Evolutionary conservation across 441 rosid genomes (phyloP).

Genomic region (Jatropha multifida): DNA sequence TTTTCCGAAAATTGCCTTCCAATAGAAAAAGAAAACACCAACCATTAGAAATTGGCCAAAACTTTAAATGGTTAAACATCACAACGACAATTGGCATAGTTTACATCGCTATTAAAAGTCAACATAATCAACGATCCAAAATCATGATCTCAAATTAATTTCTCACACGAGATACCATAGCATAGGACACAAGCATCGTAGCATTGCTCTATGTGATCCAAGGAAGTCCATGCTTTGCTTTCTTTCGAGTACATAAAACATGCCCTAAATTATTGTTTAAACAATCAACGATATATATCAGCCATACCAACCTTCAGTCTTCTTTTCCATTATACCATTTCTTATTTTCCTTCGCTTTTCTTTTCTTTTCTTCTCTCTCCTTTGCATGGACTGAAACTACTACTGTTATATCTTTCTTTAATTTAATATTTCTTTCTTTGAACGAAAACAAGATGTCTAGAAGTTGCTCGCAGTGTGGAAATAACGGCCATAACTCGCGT

Average conservation of each 20-base stretch:
- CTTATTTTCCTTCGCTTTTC: neutral
- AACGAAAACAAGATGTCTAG: constrained; percentile 41
- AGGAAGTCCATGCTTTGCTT: neutral
- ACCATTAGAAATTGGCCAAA: constrained; percentile 12
- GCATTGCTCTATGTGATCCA: neutral
- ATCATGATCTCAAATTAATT: neutral
- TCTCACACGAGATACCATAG: neutral
- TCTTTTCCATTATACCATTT: constrained; percentile 30
- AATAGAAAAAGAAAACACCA: constrained; percentile 1
- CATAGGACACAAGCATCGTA: neutral
- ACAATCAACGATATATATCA: neutral
- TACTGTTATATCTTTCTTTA: neutral
- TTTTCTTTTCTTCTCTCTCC: neutral
- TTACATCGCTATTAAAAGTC: constrained; percentile 11
- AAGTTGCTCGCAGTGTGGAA: constrained; percentile 67
- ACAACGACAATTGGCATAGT: constrained; percentile 15
- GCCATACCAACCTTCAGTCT: constrained; percentile 15
- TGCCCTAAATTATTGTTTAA: neutral
- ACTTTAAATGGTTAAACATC: constrained; percentile 1
- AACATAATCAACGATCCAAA: constrained; percentile 23
- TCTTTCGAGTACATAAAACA: no score
- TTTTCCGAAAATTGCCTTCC: neutral
- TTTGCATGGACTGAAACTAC: constrained; percentile 27
- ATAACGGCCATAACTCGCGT: constrained; percentile 69
- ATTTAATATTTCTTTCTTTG: neutral